These are phyloP conservation scores for Puccinia coronata DNA, from an alignment of 1,284 basidiomycete species.

Conservation along the genomic window DNA sequence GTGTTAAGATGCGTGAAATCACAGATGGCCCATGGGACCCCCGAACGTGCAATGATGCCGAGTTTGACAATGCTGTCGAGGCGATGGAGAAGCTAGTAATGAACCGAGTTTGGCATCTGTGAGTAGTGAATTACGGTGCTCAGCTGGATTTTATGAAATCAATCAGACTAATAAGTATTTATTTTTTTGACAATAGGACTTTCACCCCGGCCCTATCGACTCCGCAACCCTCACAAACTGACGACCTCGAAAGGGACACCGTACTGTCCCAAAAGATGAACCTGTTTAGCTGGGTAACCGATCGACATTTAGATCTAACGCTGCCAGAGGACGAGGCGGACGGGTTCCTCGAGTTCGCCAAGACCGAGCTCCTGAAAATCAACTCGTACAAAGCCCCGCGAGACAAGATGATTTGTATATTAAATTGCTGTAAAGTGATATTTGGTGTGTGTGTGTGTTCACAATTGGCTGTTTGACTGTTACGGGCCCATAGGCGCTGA, in stretches of 20 bases:
- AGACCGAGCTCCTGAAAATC: constrained; percentile 93
- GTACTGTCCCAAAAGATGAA: constrained; percentile 86
- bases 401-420: constrained; percentile 95
- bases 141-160: constrained; percentile 56
- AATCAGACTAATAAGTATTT: not conserved
- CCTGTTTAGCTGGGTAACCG: constrained; percentile 85
- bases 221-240: constrained; percentile 70
- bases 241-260: constrained; percentile 91
- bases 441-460: constrained; percentile 69
- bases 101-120: constrained; percentile 82
- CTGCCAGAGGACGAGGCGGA: constrained; percentile 64
- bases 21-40: constrained; percentile 49
- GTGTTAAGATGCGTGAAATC: constrained; percentile 78
- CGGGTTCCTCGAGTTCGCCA: constrained; percentile 90
- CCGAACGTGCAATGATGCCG: constrained; percentile 64
- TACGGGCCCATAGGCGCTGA: constrained; percentile 32
- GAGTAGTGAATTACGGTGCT: constrained; percentile 27
- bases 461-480: not conserved
- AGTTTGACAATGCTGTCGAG: constrained; percentile 96
- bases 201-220: constrained; percentile 63
- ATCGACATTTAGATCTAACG: constrained; percentile 79
- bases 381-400: constrained; percentile 98
- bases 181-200: constrained; percentile 63
- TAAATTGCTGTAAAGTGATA: constrained; percentile 99
- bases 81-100: constrained; percentile 99